Conservation (phyloP, 2,329 filamentous ascomycete species). For the Immersiporthe knoxdaviesiana region DNA sequence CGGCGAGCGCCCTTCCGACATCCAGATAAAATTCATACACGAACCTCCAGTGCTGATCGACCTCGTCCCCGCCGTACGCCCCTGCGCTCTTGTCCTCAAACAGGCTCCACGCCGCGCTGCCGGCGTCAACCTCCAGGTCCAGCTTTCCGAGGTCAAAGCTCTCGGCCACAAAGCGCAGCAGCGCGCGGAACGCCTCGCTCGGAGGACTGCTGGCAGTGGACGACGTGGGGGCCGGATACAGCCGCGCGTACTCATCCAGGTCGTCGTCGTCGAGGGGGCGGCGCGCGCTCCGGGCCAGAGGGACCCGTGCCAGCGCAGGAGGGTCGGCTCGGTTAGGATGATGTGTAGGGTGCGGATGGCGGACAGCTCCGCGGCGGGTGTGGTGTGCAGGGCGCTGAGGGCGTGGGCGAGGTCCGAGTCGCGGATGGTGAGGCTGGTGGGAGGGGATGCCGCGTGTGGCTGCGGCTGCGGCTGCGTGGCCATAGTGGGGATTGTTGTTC, state of each 20-base stretch:
- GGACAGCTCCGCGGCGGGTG: background rate
- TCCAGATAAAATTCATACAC: slow-evolving; percentile 10
- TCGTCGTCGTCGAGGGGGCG: background rate
- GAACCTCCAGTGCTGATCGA: slow-evolving; percentile 8
- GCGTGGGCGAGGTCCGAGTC: slow-evolving; percentile 5
- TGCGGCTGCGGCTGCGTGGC: slow-evolving; percentile 1
- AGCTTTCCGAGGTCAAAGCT: slow-evolving; percentile 7
- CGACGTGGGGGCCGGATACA: slow-evolving; percentile 8
- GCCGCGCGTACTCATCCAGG: slow-evolving; percentile 6
- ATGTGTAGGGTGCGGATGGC: slow-evolving; percentile 9
- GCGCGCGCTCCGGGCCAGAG: background rate
- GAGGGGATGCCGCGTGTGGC: background rate
- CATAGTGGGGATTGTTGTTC: background rate
- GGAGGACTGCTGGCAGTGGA: background rate
- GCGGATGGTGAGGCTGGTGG: slow-evolving; percentile 9
- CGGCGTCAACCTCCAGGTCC: slow-evolving; percentile 8
- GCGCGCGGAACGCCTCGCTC: slow-evolving; percentile 10
- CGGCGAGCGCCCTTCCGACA: slow-evolving; percentile 13
- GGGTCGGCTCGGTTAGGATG: background rate
- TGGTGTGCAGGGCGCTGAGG: background rate
- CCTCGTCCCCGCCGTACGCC: slow-evolving; percentile 7
- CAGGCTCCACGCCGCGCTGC: slow-evolving; percentile 3
- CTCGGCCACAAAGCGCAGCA: slow-evolving; percentile 13
- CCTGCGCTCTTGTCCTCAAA: background rate
- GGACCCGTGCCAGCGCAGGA: slow-evolving; percentile 12